Base-by-base conservation (phyloP, 352 stramenopile genomes). In the Pythium phragmitis region DNA sequence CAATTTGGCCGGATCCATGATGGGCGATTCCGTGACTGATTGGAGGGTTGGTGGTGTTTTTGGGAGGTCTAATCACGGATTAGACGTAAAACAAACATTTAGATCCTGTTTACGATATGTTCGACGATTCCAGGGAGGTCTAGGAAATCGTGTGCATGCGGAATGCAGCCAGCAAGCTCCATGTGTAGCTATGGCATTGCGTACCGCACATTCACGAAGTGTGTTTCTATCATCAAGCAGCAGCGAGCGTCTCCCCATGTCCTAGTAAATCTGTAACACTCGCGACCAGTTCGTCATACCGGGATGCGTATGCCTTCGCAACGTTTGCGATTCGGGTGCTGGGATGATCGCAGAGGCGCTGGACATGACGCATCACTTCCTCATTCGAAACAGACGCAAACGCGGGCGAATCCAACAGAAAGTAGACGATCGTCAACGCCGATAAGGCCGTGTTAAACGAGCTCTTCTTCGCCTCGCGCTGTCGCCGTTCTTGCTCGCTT, bases 371-470 rank as follows among this genome's bases (percentile, higher is more conserved):
- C 23, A 73, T 43, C 21, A 84, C 64, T 0, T n/a, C 60, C n/a
- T 77, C 61, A 17, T 51, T 57, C n/a, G 75, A 80, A 60, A 91
- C 68, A 8, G 63, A 62, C 0, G 57, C 34, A 36, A 88, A 87
- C 17, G 75, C 73, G 4, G 53, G 65, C 6, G 81, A 89, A 67
- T 92, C 80, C 45, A 92, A 39, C 21, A 92, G 64, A 58, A 89
- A 91, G 66, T 84, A 92, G 52, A 67, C 67, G 53, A 82, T 83
- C 9, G 78, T 77, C 11, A 92, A 56, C 26, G 81, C 75, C 16
- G 75, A 88, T 34, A 92, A 69, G 17, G 69, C 42, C 4, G 75
- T 69, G 67, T 88, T 87, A 21, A 86, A 51, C 9, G 17, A 34
- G 34, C 41, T 76, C 58, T 16, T 28, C 13, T 53, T 28, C 3